Base-by-base conservation (phyloP, 2,329 filamentous ascomycete genomes). In the Calonectria pauciramosa region DNA sequence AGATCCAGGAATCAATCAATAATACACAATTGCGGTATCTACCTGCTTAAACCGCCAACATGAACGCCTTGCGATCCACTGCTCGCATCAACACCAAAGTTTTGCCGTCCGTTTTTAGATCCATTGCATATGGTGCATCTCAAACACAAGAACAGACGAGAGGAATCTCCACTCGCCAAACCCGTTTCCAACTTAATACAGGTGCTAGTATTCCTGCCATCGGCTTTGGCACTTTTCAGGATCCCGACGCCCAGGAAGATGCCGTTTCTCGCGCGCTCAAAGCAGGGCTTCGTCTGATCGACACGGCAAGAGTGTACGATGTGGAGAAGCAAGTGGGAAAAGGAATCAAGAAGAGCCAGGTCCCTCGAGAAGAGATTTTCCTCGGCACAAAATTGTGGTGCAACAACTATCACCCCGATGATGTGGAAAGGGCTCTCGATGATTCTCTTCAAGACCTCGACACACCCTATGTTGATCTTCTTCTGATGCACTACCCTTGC, bases 361-460 rank as follows among this genome's bases (percentile, higher is more conserved):
- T 89, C 9, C 82, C 86, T 5, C 84, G 88, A 30, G 81, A 85
- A 20, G 84, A 89, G 63, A 85, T 89, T 76, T 89, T 87, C 82
- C 79, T 89, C 60, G 92, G 90, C 7, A 81, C 80, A 18, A 84
- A 84, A 75, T 75, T 84, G 6, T 84, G 82, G 82, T 81, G 81
- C 74, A 82, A 82, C 9, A 76, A 79, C 49, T 81, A 82, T 74
- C 78, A 81, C 65, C 76, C 78, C 2, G 76, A 81, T 20, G 81
- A 83, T 47, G 79, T 82, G 10, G 78, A 81, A 59, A 70, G 56
- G 2, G 81, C 77, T 1, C 73, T 83, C 28, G 80, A 82, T 52
- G 79, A 78, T 20, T 80, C 80, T 13, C 77, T 83, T 8, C 56
- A 67, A n/a, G 82, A 83, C 41, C 77, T 84, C 16, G 77, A 81